phyloP scores from a whole-genome alignment of 2,329 filamentous ascomycete genomes.

The Fusarium veterinarium region DNA sequence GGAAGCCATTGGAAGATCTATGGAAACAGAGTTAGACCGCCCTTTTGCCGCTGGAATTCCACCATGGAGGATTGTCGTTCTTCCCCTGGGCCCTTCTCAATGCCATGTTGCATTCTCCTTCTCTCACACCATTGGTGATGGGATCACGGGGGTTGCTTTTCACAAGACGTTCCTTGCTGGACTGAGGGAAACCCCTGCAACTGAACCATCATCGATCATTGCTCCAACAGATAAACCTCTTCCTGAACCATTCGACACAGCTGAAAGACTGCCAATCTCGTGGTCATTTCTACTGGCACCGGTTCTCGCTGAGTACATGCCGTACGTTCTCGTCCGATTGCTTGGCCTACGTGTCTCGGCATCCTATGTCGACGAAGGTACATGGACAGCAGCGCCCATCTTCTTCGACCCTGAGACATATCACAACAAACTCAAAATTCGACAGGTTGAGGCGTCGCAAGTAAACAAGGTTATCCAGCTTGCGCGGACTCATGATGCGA shows the following conservation, averaged over 20 bases:
- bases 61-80: slow-evolving; percentile 39
- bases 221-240: slow-evolving; percentile 14
- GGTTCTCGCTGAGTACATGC: slow-evolving; percentile 26
- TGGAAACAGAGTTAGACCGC: slow-evolving; percentile 28
- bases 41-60: slow-evolving; percentile 32
- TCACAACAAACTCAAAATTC: slow-evolving; percentile 29
- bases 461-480: slow-evolving; percentile 15
- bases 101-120: slow-evolving; percentile 39
- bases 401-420: slow-evolving; percentile 19
- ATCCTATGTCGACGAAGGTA: slow-evolving; percentile 24
- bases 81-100: slow-evolving; percentile 12
- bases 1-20: slow-evolving; percentile 12
- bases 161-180: slow-evolving; percentile 38
- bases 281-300: slow-evolving; percentile 41
- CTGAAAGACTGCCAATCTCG: slow-evolving; percentile 38
- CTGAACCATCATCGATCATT: background rate
- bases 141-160: slow-evolving; percentile 35
- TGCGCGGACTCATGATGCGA: slow-evolving; percentile 36
- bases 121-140: slow-evolving; percentile 43
- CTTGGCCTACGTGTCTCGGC: slow-evolving; percentile 28
- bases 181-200: background rate
- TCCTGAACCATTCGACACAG: slow-evolving; percentile 37
- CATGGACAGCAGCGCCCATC: slow-evolving; percentile 34
- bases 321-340: slow-evolving; percentile 26
- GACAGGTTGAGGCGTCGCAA: slow-evolving; percentile 19